A percentile compares a stretch with the other conserved stretches of the same genome.
Evolutionary conservation across 495 filamentous ascomycete species (phyloP).

Genomic region (Tuber melanosporum): DNA sequence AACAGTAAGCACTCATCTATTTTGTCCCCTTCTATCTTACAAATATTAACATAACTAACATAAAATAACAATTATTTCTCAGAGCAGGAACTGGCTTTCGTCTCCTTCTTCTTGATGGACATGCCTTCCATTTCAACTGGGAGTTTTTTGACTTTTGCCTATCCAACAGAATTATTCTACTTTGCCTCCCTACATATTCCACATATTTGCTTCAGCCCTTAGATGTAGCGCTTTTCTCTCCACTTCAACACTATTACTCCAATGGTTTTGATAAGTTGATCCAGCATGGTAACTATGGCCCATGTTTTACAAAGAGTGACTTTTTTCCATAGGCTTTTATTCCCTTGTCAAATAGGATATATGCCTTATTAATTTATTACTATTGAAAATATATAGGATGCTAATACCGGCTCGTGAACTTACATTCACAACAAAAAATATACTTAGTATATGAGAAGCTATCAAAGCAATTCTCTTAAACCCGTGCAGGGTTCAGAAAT

Average conservation of each 20-base stretch:
- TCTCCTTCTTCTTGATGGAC: slow-evolving; percentile 23
- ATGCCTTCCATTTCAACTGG: slow-evolving; percentile 23
- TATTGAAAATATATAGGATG: not conserved
- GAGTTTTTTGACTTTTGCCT: slow-evolving; percentile 22
- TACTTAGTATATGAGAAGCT: slow-evolving; percentile 10
- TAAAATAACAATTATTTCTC: not conserved
- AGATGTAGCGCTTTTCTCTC: slow-evolving; percentile 23
- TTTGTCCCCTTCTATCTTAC: not conserved
- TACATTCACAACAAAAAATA: slow-evolving; percentile 9
- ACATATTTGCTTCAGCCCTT: slow-evolving; percentile 27
- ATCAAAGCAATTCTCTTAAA: slow-evolving; percentile 10
- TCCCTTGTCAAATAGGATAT: not conserved
- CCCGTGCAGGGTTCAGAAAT: not conserved
- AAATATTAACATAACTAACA: slow-evolving; percentile 1
- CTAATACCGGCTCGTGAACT: slow-evolving; percentile 5
- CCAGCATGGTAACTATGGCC: not conserved
- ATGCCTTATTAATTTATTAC: not conserved
- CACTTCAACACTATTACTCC: slow-evolving; percentile 12
- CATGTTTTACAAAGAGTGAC: slow-evolving; percentile 6
- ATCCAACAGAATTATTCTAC: slow-evolving; percentile 9
- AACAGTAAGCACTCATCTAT: not conserved
- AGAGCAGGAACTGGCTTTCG: slow-evolving; percentile 5
- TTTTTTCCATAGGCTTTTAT: slow-evolving; percentile 3
- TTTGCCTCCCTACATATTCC: slow-evolving; percentile 23
- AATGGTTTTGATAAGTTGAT: slow-evolving; percentile 20